Conservation (phyloP, 129 eudicot genomes). For the Scalesia atractyloides region DNA sequence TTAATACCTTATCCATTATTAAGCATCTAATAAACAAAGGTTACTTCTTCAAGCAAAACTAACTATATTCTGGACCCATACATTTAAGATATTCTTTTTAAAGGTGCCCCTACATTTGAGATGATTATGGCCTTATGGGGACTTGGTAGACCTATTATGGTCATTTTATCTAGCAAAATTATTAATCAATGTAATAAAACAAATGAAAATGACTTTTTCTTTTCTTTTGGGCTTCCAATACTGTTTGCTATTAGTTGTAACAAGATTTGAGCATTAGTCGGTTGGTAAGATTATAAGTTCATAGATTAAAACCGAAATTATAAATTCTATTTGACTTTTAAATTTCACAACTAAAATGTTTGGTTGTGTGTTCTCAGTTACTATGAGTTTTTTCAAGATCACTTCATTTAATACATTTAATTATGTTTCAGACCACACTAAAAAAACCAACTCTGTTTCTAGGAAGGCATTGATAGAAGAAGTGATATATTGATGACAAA, state of each 20-base stretch:
- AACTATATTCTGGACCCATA: neutral
- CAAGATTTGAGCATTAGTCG: too few relatives aligned
- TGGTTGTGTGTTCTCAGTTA: too few relatives aligned
- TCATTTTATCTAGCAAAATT: neutral
- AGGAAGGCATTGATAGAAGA: too few relatives aligned
- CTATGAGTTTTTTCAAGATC: too few relatives aligned
- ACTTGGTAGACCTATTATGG: neutral
- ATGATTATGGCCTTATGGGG: neutral
- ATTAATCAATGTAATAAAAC: neutral
- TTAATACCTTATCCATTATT: slow-evolving; percentile 1
- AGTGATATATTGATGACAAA: too few relatives aligned
- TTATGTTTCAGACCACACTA: too few relatives aligned
- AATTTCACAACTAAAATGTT: too few relatives aligned
- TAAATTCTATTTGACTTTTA: too few relatives aligned
- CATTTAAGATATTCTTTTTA: slow-evolving; percentile 6
- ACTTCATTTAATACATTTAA: too few relatives aligned
- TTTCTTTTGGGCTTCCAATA: neutral
- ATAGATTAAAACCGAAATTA: too few relatives aligned
- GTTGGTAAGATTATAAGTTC: too few relatives aligned
- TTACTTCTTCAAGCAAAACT: neutral
- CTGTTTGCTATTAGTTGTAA: neutral
- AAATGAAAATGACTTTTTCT: neutral
- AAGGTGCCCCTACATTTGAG: neutral
- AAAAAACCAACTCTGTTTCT: too few relatives aligned
- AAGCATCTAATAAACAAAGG: neutral